Base-by-base conservation (phyloP, 2,329 filamentous ascomycete species). In the Ophiostoma angusticollis region DNA sequence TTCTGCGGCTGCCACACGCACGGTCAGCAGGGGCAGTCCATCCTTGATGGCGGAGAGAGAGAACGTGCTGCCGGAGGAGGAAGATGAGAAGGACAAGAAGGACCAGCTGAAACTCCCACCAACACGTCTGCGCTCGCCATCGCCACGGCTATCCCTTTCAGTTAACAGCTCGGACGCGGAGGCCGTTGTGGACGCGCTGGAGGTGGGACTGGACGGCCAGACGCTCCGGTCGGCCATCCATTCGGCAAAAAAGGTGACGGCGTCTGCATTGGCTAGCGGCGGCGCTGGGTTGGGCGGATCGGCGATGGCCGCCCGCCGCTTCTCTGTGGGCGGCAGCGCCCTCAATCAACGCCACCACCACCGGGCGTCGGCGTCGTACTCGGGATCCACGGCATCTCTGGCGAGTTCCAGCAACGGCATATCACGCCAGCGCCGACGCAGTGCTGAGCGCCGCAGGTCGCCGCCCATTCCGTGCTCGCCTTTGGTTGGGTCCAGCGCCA, bases 201-300 rank as follows among this genome's bases (percentile, higher is more conserved):
- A 33, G 11, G 67, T 71, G 17, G 50, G 59, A 14, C 62, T 75
- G 35, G 70, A 75, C 50, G 54, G 64, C 5, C 61, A 64, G 31
- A 74, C 73, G 54, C 62, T 76, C 24, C 68, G 71, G 35, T 67
- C 61, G 17, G 71, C 70, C 3, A 57, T 76, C 40, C 66, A 73
- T 47, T 62, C 62, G 17, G 67, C 61, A 49, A 74, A 71, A 57
- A 58, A 62, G 39, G 52, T 56, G 54, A 23, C 35, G 12, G 49
- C 35, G 57, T 59, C 18, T 58, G 60, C 45, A 61, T 68, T 21
- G 6, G 32, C 54, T 67, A 8, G 69, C 68, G 1, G 67, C 68
- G 1, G 52, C 65, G 9, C 22, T 22, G 37, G 60, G 65, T 11
- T 59, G 59, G n/a, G n/a, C 7, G 40, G 58, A 17, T 47, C 48